Percentiles rank a stretch among this genome's conserved stretches.
These are phyloP conservation scores for Ambrosia artemisiifolia DNA, from an alignment of 129 eudicot species.

Conservation along the genomic window DNA sequence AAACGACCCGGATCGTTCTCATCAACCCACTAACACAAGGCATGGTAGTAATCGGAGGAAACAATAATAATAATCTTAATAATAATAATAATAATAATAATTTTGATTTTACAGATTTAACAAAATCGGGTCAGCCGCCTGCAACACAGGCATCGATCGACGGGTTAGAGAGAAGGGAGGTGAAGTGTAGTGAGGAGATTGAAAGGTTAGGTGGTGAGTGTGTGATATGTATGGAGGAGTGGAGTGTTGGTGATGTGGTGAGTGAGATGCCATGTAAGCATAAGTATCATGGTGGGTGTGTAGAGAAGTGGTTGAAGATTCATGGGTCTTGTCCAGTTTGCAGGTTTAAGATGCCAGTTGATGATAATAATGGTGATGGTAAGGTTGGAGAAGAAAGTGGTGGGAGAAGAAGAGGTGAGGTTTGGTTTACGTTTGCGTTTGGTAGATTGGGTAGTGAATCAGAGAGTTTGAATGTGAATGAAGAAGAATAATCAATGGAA, in stretches of 20 bases:
- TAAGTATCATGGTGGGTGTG: slow-evolving; percentile 62
- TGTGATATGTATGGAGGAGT: slow-evolving; percentile 68
- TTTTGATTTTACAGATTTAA: background rate
- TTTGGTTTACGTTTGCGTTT: slow-evolving; percentile 52
- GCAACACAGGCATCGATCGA: slow-evolving; percentile 63
- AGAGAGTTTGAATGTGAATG: background rate
- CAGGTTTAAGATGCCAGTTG: slow-evolving; percentile 59
- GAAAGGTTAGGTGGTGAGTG: slow-evolving; percentile 44
- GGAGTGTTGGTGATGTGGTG: slow-evolving; percentile 45
- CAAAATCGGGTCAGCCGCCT: slow-evolving; percentile 55
- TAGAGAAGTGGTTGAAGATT: slow-evolving; percentile 60
- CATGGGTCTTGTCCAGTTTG: slow-evolving; percentile 81
- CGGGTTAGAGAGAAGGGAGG: slow-evolving; percentile 34
- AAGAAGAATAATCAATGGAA: too few species aligned
- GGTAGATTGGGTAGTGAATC: slow-evolving; percentile 5
- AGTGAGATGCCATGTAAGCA: slow-evolving; percentile 73
- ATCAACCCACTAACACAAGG: slow-evolving; percentile 52
- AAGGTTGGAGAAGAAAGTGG: slow-evolving; percentile 12
- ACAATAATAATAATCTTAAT: background rate
- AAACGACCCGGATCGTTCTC: slow-evolving; percentile 48
- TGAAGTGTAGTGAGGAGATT: slow-evolving; percentile 23
- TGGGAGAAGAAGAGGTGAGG: slow-evolving; percentile 33
- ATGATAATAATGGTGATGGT: slow-evolving; percentile 9
- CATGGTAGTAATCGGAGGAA: slow-evolving; percentile 52
- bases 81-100: too few species aligned